Percentiles rank a stretch among this genome's conserved stretches.
phyloP scores from a whole-genome alignment of 1,139 yeast species.

The Candida sanyaensis region DNA sequence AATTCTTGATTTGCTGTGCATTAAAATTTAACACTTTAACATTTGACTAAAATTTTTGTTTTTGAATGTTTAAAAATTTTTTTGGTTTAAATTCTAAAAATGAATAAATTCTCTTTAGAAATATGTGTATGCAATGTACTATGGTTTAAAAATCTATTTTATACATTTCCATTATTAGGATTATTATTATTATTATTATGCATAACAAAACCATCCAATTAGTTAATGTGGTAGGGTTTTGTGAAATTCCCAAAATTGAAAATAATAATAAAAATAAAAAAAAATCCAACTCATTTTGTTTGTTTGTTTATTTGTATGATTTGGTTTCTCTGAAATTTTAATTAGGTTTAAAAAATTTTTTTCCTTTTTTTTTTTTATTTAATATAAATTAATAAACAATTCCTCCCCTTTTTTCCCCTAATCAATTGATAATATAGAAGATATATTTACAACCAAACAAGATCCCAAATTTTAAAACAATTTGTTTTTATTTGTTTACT shows the following conservation, averaged over 20 bases:
- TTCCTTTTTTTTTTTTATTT: not conserved
- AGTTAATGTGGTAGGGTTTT: not conserved
- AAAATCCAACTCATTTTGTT: not conserved
- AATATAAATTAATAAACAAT: constrained; percentile 1
- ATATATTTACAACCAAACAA: no score
- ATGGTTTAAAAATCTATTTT: not conserved
- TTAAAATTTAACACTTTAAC: not conserved
- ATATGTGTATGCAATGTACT: not conserved
- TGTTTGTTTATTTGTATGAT: no score
- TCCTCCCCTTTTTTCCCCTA: not conserved
- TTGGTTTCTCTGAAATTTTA: not conserved
- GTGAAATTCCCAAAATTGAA: not conserved
- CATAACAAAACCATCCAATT: constrained; percentile 1
- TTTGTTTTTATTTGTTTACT: no score
- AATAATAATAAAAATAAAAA: not conserved
- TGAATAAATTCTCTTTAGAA: no score
- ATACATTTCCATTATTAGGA: no score
- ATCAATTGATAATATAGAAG: no score
- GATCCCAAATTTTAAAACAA: no score
- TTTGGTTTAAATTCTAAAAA: no score
- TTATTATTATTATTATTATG: not conserved
- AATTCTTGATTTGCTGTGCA: not conserved
- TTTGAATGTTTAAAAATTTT: no score
- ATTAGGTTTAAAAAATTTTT: not conserved
- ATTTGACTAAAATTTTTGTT: not conserved